Percentiles rank a stretch among this genome's conserved stretches.
phyloP scores from a whole-genome alignment of 371 early-diverging fungal species.

The Syncephalastrum contaminatum region DNA sequence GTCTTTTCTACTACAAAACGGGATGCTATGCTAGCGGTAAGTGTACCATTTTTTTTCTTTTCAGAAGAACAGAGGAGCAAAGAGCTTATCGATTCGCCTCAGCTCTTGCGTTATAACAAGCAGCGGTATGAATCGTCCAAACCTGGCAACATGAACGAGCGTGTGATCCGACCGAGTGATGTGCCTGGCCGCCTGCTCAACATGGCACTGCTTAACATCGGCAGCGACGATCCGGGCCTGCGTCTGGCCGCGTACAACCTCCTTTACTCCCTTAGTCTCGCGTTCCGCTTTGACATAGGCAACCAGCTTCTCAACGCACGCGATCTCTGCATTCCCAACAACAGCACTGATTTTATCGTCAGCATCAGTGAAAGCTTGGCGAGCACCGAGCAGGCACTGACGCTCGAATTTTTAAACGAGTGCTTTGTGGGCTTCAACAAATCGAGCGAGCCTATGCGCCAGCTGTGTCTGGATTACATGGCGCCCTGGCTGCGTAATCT shows the following conservation, averaged over 20 bases:
- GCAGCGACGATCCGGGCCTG: slow-evolving; percentile 75
- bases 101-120: slow-evolving; percentile 66
- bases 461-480: slow-evolving; percentile 86
- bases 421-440: slow-evolving; percentile 80
- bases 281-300: slow-evolving; percentile 81
- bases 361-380: slow-evolving; percentile 81
- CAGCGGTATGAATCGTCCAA: slow-evolving; percentile 68
- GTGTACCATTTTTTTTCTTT: slow-evolving; percentile 10
- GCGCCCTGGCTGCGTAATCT: slow-evolving; percentile 88
- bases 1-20: slow-evolving; percentile 72
- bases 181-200: slow-evolving; percentile 91
- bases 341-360: slow-evolving; percentile 81
- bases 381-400: slow-evolving; percentile 72
- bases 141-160: slow-evolving; percentile 62
- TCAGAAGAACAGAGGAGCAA: neutral
- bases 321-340: slow-evolving; percentile 88
- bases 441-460: slow-evolving; percentile 68
- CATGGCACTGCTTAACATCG: slow-evolving; percentile 87
- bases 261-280: slow-evolving; percentile 72
- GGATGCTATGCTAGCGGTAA: slow-evolving; percentile 65
- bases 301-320: slow-evolving; percentile 81
- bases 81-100: slow-evolving; percentile 42
- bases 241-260: slow-evolving; percentile 87
- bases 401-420: slow-evolving; percentile 88
- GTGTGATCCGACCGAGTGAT: slow-evolving; percentile 82